Conservation (phyloP, 1,284 basidiomycete species). For the Cystobasidium slooffiae region DNA sequence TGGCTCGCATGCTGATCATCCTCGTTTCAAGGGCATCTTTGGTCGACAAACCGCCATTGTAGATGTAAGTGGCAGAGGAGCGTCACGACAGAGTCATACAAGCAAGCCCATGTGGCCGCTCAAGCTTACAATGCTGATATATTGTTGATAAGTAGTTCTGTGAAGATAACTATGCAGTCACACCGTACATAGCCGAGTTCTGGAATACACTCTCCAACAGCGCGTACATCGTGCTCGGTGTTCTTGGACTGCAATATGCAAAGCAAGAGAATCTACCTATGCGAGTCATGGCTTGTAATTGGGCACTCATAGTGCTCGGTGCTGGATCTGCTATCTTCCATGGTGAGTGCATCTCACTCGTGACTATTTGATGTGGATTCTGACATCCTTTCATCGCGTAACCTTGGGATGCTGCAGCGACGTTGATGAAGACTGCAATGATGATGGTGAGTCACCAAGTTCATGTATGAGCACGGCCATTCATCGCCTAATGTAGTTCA, state of each 20-base stretch:
- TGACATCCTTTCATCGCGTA: neutral
- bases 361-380: neutral
- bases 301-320: constrained; percentile 26
- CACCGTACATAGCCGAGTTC: constrained; percentile 58
- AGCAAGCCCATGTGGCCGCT: neutral
- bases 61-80: constrained; percentile 9
- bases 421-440: constrained; percentile 37
- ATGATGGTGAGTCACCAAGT: constrained; percentile 13
- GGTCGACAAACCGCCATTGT: constrained; percentile 32
- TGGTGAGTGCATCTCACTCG: constrained; percentile 19
- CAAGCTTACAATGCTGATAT: neutral
- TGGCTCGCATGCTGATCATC: no score
- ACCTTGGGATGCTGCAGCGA: constrained; percentile 1
- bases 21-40: constrained; percentile 25
- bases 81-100: no score
- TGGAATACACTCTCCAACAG: constrained; percentile 60
- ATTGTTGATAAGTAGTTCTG: constrained; percentile 54
- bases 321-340: constrained; percentile 39
- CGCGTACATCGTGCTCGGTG: constrained; percentile 58
- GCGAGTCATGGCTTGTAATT: constrained; percentile 12
- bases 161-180: constrained; percentile 57
- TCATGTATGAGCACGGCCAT: neutral
- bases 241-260: constrained; percentile 56
- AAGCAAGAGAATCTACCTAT: constrained; percentile 50
- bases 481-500: neutral